Conservation (phyloP, 805 yeast species). For the Tetrapisispora fleetii region DNA sequence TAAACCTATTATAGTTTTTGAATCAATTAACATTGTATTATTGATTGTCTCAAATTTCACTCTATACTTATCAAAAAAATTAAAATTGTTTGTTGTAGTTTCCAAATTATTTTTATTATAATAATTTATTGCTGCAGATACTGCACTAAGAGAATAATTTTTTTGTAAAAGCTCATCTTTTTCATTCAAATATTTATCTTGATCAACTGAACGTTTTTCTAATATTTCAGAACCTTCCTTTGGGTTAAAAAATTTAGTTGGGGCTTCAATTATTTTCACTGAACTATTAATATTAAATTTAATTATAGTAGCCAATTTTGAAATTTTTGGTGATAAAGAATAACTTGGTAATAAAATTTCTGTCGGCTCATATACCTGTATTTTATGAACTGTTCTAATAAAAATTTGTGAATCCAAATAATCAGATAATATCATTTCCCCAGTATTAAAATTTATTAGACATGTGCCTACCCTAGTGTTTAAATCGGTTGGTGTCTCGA, state of each 20-base stretch:
- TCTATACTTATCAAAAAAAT: conserved; percentile 26
- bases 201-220: conserved; percentile 12
- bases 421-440: conserved; percentile 30
- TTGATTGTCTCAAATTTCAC: conserved; percentile 32
- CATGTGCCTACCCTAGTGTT: conserved; percentile 33
- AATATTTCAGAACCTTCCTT: conserved; percentile 20
- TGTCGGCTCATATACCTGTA: conserved; percentile 29
- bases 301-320: conserved; percentile 31
- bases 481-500: conserved; percentile 20
- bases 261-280: conserved; percentile 19
- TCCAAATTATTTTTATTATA: conserved; percentile 10
- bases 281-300: conserved; percentile 23
- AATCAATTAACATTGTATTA: conserved; percentile 36
- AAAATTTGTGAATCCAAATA: conserved; percentile 38
- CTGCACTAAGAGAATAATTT: conserved; percentile 26
- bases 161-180: conserved; percentile 23
- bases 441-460: conserved; percentile 31
- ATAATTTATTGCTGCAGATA: conserved; percentile 27
- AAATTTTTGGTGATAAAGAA: conserved; percentile 19
- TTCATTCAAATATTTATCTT: not conserved
- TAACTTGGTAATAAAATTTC: conserved; percentile 30
- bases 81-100: conserved; percentile 4
- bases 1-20: conserved; percentile 30
- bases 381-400: conserved; percentile 35
- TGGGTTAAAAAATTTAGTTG: conserved; percentile 20